Evolutionary conservation across 2,329 filamentous ascomycete species (phyloP).

Genomic region (Gaeumannomyces sp.): DNA sequence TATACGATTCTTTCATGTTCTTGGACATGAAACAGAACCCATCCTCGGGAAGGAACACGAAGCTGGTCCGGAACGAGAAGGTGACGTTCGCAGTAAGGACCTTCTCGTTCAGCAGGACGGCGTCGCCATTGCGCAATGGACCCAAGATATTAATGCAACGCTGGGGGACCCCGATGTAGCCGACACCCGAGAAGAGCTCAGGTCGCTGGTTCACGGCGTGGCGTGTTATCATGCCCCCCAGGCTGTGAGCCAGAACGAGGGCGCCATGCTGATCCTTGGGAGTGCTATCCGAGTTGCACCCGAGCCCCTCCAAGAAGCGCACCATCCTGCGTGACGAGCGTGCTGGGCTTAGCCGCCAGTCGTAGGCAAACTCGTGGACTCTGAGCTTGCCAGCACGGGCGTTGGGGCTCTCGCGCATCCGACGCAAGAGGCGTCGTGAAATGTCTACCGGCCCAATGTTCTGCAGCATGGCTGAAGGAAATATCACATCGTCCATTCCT

Average conservation of each 20-base stretch:
- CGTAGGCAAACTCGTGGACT: constrained; percentile 88
- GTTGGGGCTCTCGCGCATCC: constrained; percentile 68
- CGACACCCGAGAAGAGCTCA: constrained; percentile 76
- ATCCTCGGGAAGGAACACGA: constrained; percentile 76
- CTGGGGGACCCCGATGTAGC: constrained; percentile 81
- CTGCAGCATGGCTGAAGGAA: constrained; percentile 81
- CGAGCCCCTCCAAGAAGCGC: constrained; percentile 65
- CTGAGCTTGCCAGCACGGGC: constrained; percentile 63
- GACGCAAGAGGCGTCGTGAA: constrained; percentile 72
- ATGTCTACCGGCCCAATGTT: constrained; percentile 91
- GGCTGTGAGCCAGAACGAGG: constrained; percentile 75
- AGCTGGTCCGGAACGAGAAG: constrained; percentile 83
- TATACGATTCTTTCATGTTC: constrained; percentile 71
- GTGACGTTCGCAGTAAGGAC: constrained; percentile 90
- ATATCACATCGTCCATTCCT: constrained; percentile 74
- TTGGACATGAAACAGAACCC: constrained; percentile 85
- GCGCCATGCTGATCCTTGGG: constrained; percentile 56
- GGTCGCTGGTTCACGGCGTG: constrained; percentile 82
- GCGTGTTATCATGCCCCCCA: constrained; percentile 81
- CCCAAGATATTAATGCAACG: constrained; percentile 88
- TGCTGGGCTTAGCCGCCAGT: constrained; percentile 85
- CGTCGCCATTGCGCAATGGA: constrained; percentile 84
- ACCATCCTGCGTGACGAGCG: constrained; percentile 67
- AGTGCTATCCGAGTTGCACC: constrained; percentile 54
- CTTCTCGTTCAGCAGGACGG: constrained; percentile 81